Conservation (phyloP, 140 eudicot genomes). For the Oenanthe javanica region DNA sequence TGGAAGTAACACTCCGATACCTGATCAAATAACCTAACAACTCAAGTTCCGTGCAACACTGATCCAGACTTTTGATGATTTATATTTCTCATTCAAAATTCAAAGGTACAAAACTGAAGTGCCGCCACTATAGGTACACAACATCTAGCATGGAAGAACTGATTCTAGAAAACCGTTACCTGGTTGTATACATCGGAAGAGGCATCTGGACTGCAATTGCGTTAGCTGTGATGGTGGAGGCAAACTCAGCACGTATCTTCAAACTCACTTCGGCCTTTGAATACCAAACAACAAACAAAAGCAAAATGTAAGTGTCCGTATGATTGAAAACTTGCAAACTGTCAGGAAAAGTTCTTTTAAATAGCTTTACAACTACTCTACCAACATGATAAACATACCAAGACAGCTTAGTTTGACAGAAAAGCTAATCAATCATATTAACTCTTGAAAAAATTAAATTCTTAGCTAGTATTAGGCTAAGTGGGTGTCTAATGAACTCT, state of each 20-base stretch:
- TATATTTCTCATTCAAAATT: background rate
- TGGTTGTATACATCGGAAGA: conserved; percentile 67
- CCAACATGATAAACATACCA: background rate
- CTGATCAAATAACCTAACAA: too few relatives aligned
- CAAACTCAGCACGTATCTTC: conserved; percentile 86
- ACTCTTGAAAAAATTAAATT: background rate
- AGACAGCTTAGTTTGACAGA: background rate
- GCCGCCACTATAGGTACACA: background rate
- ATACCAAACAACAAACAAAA: conserved; percentile 6
- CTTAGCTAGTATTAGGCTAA: background rate
- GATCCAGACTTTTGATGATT: background rate
- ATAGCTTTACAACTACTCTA: background rate
- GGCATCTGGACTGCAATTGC: conserved; percentile 87
- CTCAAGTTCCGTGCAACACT: background rate
- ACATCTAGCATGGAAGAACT: background rate
- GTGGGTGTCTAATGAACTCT: background rate
- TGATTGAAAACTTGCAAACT: background rate
- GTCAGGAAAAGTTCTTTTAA: background rate
- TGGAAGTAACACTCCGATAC: background rate
- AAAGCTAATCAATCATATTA: background rate
- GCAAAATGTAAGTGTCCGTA: background rate
- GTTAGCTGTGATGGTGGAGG: conserved; percentile 73
- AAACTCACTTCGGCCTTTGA: conserved; percentile 81
- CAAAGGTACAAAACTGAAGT: background rate
- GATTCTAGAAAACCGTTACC: conserved; percentile 31